A percentile compares a stretch with the other conserved stretches of the same genome.
Conservation (phyloP, 2,329 filamentous ascomycete genomes). For the Alternaria tenuissima region DNA sequence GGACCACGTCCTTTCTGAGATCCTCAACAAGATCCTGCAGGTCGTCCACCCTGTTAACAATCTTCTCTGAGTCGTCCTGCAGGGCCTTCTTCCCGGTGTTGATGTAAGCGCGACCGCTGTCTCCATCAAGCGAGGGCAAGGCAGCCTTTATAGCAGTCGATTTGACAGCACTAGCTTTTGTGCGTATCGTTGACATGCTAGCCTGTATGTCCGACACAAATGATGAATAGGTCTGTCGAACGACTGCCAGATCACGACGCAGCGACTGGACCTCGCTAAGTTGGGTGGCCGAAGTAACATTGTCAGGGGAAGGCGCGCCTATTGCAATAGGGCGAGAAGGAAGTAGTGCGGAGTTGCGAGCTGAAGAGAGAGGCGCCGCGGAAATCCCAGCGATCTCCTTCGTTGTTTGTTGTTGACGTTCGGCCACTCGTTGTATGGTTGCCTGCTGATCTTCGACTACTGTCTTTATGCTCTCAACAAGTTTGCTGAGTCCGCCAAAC, state of each 20-base stretch:
- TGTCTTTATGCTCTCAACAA: conserved; percentile 87
- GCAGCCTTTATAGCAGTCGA: conserved; percentile 73
- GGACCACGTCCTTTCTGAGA: conserved; percentile 94
- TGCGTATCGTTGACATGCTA: conserved; percentile 84
- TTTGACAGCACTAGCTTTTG: conserved; percentile 84
- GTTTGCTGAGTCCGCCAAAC: conserved; percentile 76
- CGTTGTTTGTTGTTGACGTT: conserved; percentile 86
- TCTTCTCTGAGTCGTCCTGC: conserved; percentile 84
- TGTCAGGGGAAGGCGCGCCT: conserved; percentile 31
- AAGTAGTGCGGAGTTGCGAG: conserved; percentile 46
- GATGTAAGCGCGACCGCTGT: conserved; percentile 85
- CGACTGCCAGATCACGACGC: conserved; percentile 85
- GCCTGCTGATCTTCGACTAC: conserved; percentile 83
- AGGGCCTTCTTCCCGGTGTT: conserved; percentile 86
- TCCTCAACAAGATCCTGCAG: conserved; percentile 98
- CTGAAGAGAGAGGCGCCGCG: conserved; percentile 53
- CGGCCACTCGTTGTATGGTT: conserved; percentile 84
- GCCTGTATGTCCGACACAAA: conserved; percentile 89
- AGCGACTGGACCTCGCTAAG: conserved; percentile 81
- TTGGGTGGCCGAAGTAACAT: conserved; percentile 63
- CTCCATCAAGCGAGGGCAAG: conserved; percentile 75
- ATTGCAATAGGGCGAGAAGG: conserved; percentile 39
- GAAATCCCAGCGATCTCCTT: conserved; percentile 81
- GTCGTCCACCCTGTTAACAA: conserved; percentile 93
- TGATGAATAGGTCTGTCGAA: conserved; percentile 90